A percentile compares a stretch with the other conserved stretches of the same genome.
Evolutionary conservation across 768 basidiomycete species (phyloP).

Genomic region (Mycena sanguinolenta): DNA sequence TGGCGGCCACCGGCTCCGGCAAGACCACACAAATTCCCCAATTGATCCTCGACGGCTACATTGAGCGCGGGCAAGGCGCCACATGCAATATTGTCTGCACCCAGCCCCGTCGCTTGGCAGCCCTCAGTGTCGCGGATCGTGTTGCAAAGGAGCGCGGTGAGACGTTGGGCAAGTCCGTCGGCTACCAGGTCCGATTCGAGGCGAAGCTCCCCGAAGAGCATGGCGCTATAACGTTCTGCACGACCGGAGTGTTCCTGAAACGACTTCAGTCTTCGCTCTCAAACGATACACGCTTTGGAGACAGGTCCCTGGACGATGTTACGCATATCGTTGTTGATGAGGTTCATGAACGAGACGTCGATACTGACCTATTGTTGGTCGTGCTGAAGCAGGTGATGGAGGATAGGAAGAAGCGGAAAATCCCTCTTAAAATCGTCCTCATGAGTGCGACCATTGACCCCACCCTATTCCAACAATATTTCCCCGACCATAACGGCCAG

Average conservation of each 20-base stretch:
- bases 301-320: slow-evolving; percentile 74
- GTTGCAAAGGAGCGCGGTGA: slow-evolving; percentile 92
- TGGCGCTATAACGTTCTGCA: slow-evolving; percentile 93
- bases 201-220: slow-evolving; percentile 80
- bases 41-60: slow-evolving; percentile 88
- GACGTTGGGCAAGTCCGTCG: slow-evolving; percentile 76
- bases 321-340: slow-evolving; percentile 96
- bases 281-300: slow-evolving; percentile 49
- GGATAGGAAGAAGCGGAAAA: slow-evolving; percentile 76
- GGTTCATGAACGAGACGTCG: slow-evolving; percentile 95
- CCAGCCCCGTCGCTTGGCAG: slow-evolving; percentile 92
- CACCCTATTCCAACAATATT: slow-evolving; percentile 89
- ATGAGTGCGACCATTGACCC: slow-evolving; percentile 99
- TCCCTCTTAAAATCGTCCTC: slow-evolving; percentile 87
- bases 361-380: slow-evolving; percentile 90
- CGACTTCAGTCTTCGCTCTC: slow-evolving; percentile 83
- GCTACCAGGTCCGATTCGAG: slow-evolving; percentile 95
- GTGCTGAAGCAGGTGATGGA: slow-evolving; percentile 87
- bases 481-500: slow-evolving; percentile 69
- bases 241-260: slow-evolving; percentile 91
- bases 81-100: slow-evolving; percentile 93
- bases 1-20: slow-evolving; percentile 92
- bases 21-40: slow-evolving; percentile 98
- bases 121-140: slow-evolving; percentile 91
- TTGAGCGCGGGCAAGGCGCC: slow-evolving; percentile 83